These are phyloP conservation scores for Bretschneidera sinensis DNA, from an alignment of 345 rosid genomes.

Conservation along the genomic window DNA sequence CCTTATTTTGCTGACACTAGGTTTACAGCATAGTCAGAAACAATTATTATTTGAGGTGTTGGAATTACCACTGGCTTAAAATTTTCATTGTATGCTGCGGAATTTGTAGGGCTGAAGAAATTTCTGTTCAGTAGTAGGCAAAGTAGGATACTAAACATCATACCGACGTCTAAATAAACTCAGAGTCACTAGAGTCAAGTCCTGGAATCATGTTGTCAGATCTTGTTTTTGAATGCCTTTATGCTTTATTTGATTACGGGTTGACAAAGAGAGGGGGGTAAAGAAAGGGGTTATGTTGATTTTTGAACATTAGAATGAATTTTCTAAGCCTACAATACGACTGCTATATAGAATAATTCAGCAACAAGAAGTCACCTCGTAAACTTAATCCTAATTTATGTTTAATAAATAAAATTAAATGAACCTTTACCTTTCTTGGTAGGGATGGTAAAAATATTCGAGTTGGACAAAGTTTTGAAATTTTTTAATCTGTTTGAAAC, in stretches of 20 bases:
- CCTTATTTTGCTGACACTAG: too few species aligned
- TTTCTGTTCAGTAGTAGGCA: not conserved
- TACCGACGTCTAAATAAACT: constrained; percentile 18
- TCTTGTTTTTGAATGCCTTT: constrained; percentile 21
- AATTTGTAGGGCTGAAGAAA: too few species aligned
- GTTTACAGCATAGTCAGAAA: too few species aligned
- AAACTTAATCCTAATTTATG: not conserved
- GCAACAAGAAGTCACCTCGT: not conserved
- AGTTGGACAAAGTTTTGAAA: not conserved
- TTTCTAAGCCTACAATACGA: too few species aligned
- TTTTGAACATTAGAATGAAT: too few species aligned
- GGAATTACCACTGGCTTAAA: too few species aligned
- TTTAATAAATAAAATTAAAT: constrained; percentile 1
- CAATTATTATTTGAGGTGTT: too few species aligned
- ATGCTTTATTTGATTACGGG: constrained; percentile 6
- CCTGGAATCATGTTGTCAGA: constrained; percentile 32
- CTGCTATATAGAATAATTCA: not conserved
- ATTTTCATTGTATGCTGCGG: too few species aligned
- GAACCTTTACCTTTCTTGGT: not conserved
- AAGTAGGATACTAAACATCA: not conserved
- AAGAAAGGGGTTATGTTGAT: too few species aligned
- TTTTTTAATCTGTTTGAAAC: too few species aligned
- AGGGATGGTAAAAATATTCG: not conserved
- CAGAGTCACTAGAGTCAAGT: constrained; percentile 16
- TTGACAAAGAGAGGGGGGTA: too few species aligned